phyloP scores from a whole-genome alignment of 768 basidiomycete species.

The Tylopilus plumbeoviolaceoides region DNA sequence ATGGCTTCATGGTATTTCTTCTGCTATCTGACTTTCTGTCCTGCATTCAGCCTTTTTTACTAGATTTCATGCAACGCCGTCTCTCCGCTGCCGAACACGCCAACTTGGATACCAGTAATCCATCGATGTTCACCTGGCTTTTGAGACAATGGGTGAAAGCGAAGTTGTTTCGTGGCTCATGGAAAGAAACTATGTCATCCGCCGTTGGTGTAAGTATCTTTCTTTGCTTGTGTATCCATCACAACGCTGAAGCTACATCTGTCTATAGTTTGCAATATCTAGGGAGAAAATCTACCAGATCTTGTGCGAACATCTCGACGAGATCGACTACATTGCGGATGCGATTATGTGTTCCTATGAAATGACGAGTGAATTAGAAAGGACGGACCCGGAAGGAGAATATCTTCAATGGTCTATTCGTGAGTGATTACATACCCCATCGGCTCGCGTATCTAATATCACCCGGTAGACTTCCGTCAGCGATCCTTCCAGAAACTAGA shows the following conservation, averaged over 20 bases:
- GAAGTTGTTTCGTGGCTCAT: background rate
- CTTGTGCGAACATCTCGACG: background rate
- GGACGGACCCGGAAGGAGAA: background rate
- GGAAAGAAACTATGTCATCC: background rate
- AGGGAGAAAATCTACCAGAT: background rate
- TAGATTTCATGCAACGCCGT: too few species aligned
- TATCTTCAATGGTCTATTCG: background rate
- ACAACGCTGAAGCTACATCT: background rate
- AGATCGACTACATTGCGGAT: background rate
- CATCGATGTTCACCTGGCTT: background rate
- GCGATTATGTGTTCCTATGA: background rate
- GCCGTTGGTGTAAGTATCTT: background rate
- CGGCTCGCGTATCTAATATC: background rate
- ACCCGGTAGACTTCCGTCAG: background rate
- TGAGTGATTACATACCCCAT: background rate
- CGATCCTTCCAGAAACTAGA: background rate
- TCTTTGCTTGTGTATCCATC: background rate
- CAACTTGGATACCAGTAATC: too few species aligned
- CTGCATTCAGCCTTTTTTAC: too few species aligned
- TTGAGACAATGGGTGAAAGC: background rate
- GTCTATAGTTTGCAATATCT: background rate
- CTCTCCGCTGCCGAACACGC: too few species aligned
- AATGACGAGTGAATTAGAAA: background rate
- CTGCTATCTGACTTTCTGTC: too few species aligned
- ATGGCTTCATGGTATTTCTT: too few species aligned